These are phyloP conservation scores for Neurospora africana DNA, from an alignment of 495 filamentous ascomycete genomes.

Conservation along the genomic window DNA sequence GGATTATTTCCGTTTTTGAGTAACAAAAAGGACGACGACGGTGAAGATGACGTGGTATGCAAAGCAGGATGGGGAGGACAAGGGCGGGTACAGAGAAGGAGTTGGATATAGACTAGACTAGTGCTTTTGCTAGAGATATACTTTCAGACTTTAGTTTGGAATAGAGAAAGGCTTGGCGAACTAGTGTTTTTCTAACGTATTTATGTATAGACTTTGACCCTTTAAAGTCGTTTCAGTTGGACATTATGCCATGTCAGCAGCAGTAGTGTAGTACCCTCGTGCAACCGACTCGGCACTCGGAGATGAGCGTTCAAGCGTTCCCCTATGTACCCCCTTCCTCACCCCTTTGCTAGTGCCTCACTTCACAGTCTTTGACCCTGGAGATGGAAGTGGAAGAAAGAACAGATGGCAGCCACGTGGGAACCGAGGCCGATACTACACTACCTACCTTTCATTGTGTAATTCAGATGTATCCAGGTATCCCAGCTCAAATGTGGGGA, in stretches of 20 bases:
- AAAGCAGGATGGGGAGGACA: background rate
- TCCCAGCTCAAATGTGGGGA: background rate
- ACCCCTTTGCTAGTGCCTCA: background rate
- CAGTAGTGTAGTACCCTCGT: background rate
- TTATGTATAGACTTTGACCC: no score
- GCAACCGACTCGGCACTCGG: background rate
- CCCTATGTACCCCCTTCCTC: no score
- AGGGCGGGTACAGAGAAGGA: background rate
- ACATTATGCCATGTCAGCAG: background rate
- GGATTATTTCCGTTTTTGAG: conserved; percentile 18
- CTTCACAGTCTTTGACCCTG: background rate
- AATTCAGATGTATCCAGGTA: background rate
- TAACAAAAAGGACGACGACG: background rate
- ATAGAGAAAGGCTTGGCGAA: background rate
- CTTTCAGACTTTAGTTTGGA: background rate
- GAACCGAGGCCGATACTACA: background rate
- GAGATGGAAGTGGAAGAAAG: background rate
- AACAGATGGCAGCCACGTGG: background rate
- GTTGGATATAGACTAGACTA: background rate
- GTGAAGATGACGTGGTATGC: background rate
- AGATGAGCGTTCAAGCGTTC: background rate
- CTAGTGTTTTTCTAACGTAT: background rate
- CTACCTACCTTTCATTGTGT: background rate
- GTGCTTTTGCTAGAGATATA: background rate
- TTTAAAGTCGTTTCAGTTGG: background rate